Percentiles rank a stretch among this genome's conserved stretches.
These are phyloP conservation scores for Pyrenula aspistea DNA, from an alignment of 495 filamentous ascomycete species.

Conservation along the genomic window DNA sequence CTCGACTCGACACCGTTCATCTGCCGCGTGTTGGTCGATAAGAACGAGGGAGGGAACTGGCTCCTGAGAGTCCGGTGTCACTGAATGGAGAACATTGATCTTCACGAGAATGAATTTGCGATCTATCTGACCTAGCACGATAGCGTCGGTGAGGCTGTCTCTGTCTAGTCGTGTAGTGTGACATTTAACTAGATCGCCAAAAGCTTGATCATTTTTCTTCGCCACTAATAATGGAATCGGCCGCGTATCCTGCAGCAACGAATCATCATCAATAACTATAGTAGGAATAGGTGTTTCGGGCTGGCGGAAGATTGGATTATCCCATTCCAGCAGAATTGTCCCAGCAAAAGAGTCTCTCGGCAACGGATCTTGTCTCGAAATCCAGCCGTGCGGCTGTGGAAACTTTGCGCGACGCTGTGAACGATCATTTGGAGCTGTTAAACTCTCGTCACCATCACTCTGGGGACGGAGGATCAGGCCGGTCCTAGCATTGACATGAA, in stretches of 20 bases:
- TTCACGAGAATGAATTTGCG: constrained; percentile 76
- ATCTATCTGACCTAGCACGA: constrained; percentile 74
- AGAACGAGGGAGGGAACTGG: constrained; percentile 40
- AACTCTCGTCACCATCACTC: too few species aligned
- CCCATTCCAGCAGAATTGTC: constrained; percentile 24
- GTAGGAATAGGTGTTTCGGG: constrained; percentile 36
- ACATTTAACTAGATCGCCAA: constrained; percentile 3
- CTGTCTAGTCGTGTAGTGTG: constrained; percentile 9
- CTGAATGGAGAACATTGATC: constrained; percentile 16
- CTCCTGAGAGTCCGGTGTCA: not conserved
- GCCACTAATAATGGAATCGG: too few species aligned
- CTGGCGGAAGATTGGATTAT: constrained; percentile 49
- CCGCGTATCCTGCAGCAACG: too few species aligned
- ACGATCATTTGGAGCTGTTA: too few species aligned
- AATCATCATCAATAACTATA: constrained; percentile 10
- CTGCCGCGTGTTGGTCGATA: constrained; percentile 90
- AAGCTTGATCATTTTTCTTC: not conserved
- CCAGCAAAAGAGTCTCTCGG: not conserved
- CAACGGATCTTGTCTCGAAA: not conserved
- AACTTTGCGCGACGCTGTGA: too few species aligned
- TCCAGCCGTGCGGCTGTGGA: too few species aligned
- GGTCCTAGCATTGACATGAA: constrained; percentile 48
- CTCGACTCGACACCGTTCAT: constrained; percentile 79
- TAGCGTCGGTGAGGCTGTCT: constrained; percentile 43
- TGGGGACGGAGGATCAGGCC: constrained; percentile 39